These are phyloP conservation scores for Tulasnella sp. DNA, from an alignment of 768 basidiomycete species.

Conservation along the genomic window DNA sequence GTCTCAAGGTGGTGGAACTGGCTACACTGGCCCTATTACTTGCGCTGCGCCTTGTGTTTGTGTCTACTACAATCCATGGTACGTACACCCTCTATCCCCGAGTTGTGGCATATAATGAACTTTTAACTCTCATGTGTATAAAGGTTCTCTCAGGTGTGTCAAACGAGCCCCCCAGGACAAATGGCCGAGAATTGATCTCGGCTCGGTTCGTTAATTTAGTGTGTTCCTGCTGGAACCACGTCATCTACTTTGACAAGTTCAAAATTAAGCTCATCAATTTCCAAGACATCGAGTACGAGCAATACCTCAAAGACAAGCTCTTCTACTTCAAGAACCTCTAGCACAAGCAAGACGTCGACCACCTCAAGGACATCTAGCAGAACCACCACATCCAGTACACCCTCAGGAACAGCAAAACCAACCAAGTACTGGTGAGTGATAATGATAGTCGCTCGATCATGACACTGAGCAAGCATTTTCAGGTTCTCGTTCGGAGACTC, in stretches of 20 bases:
- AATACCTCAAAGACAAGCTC: conserved; percentile 9
- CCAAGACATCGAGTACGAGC: conserved; percentile 19
- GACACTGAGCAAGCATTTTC: neutral
- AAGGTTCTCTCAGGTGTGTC: no score
- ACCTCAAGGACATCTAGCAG: conserved; percentile 7
- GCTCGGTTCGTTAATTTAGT: no score
- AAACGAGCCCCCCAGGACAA: no score
- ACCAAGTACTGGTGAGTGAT: conserved; percentile 49
- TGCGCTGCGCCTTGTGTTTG: conserved; percentile 31
- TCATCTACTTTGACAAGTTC: neutral
- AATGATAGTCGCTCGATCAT: conserved; percentile 16
- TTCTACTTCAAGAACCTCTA: conserved; percentile 15
- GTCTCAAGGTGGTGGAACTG: conserved; percentile 22
- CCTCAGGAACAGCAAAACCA: conserved; percentile 19
- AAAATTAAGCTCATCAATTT: conserved; percentile 20
- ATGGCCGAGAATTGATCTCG: no score
- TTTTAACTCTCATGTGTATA: no score
- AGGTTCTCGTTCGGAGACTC: conserved; percentile 32
- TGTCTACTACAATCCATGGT: neutral
- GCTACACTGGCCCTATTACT: conserved; percentile 33
- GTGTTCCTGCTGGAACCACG: no score
- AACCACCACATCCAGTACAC: conserved; percentile 18
- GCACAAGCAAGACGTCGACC: conserved; percentile 10
- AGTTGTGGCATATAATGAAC: no score
- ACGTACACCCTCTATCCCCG: conserved; percentile 3